Percentiles rank a stretch among this genome's conserved stretches.
These are phyloP conservation scores for Moricandia moricandioides DNA, from an alignment of 345 rosid genomes.

Conservation along the genomic window DNA sequence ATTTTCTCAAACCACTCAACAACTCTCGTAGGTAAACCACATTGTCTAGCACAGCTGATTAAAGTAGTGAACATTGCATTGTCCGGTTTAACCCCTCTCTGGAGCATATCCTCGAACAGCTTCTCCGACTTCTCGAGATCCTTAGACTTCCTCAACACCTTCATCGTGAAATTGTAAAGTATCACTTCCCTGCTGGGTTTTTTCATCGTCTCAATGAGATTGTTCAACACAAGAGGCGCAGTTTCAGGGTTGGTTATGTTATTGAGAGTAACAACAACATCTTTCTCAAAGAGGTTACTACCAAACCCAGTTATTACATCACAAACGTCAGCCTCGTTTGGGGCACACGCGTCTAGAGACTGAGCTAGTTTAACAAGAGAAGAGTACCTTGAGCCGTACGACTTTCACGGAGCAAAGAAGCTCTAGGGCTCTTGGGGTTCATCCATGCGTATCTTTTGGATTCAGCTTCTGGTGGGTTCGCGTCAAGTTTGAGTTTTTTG, in stretches of 20 bases:
- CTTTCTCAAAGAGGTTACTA: constrained; percentile 56
- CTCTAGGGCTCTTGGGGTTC: constrained; percentile 78
- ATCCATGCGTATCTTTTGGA: constrained; percentile 63
- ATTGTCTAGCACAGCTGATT: constrained; percentile 68
- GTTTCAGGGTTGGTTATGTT: constrained; percentile 70
- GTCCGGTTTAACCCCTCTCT: constrained; percentile 65
- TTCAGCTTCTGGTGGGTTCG: constrained; percentile 26
- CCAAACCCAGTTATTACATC: constrained; percentile 51
- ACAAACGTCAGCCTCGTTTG: constrained; percentile 43
- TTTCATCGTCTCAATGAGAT: constrained; percentile 42
- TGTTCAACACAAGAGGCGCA: constrained; percentile 53
- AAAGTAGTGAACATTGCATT: constrained; percentile 69
- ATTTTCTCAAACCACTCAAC: constrained; percentile 92
- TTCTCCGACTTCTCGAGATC: constrained; percentile 61
- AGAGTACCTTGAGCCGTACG: constrained; percentile 72
- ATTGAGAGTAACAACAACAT: constrained; percentile 74
- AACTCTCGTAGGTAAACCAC: constrained; percentile 54
- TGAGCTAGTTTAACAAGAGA: constrained; percentile 61
- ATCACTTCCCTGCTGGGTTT: constrained; percentile 50
- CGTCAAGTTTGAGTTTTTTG: constrained; percentile 19
- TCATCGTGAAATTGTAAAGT: constrained; percentile 74
- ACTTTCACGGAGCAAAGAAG: constrained; percentile 53
- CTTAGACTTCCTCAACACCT: constrained; percentile 63
- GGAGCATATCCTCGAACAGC: constrained; percentile 73
- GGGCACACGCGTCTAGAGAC: constrained; percentile 49